A percentile compares a stretch with the other conserved stretches of the same genome.
phyloP scores from a whole-genome alignment of 257 asterid species.

The Verbascum thapsus region DNA sequence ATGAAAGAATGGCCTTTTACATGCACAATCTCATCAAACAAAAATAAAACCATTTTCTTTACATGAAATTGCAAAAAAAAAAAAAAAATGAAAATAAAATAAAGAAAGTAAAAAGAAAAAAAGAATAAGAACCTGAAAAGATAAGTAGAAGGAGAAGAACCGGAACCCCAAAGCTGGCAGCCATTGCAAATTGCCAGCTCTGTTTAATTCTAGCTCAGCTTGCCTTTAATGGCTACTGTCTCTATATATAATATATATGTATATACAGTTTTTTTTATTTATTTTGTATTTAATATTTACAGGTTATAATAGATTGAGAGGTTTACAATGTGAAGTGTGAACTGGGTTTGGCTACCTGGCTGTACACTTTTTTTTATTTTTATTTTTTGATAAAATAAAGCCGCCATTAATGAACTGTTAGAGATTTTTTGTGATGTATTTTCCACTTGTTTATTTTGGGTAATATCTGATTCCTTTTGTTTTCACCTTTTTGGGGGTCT shows the following conservation, averaged over 20 bases:
- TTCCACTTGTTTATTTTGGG: slow-evolving; percentile 13
- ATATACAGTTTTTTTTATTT: slow-evolving; percentile 22
- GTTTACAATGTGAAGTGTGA: slow-evolving; percentile 20
- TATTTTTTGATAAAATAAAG: neutral
- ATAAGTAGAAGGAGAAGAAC: slow-evolving; percentile 37
- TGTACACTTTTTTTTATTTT: no score
- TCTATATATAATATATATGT: slow-evolving; percentile 22
- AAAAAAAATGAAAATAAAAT: neutral
- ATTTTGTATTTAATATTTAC: neutral
- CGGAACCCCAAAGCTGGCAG: slow-evolving; percentile 45
- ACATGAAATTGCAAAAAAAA: neutral
- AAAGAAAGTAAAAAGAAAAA: neutral
- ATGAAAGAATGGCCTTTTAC: slow-evolving; percentile 11
- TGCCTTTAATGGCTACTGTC: slow-evolving; percentile 22
- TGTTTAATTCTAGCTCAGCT: slow-evolving; percentile 50
- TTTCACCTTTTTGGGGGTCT: neutral
- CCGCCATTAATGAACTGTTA: neutral
- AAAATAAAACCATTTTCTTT: neutral
- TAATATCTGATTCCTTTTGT: neutral
- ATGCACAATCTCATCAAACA: neutral
- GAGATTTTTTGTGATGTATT: neutral
- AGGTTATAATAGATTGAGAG: slow-evolving; percentile 11
- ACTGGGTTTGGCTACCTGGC: slow-evolving; percentile 13
- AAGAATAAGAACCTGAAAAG: slow-evolving; percentile 55
- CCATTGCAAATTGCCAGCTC: slow-evolving; percentile 62